Evolutionary conservation across 495 filamentous ascomycete genomes (phyloP).

Genomic region (Xylaria curta): DNA sequence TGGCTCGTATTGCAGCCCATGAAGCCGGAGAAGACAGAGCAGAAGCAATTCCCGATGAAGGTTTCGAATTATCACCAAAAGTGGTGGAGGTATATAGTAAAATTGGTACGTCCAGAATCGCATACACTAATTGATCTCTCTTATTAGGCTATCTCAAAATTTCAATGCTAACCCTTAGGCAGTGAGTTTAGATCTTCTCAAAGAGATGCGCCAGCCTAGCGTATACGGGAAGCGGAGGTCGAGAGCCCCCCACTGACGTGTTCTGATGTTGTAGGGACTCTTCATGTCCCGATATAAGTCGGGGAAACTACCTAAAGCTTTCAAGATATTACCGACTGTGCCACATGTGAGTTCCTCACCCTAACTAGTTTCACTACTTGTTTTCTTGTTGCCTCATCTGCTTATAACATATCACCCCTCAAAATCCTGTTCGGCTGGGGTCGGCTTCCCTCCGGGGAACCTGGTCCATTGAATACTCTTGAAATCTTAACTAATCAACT

Average conservation of each 20-base stretch:
- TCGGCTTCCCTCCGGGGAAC: background rate
- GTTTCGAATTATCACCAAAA: constrained; percentile 86
- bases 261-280: constrained; percentile 11
- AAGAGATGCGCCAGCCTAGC: background rate
- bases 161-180: background rate
- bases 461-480: background rate
- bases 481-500: constrained; percentile 5
- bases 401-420: too few relatives aligned
- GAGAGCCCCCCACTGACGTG: background rate
- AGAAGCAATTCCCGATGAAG: constrained; percentile 63
- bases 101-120: constrained; percentile 47
- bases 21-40: constrained; percentile 69
- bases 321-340: constrained; percentile 93
- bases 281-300: constrained; percentile 81
- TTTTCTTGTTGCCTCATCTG: background rate
- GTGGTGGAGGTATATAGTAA: constrained; percentile 93
- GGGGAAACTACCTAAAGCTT: constrained; percentile 92
- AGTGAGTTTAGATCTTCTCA: constrained; percentile 18
- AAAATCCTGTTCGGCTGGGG: background rate
- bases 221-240: background rate
- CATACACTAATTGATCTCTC: too few relatives aligned
- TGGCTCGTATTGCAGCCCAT: constrained; percentile 91
- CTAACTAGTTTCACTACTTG: background rate
- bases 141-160: background rate
- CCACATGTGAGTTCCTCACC: constrained; percentile 56